Base-by-base conservation (phyloP, 352 stramenopile genomes). In the Pythium coloratum region DNA sequence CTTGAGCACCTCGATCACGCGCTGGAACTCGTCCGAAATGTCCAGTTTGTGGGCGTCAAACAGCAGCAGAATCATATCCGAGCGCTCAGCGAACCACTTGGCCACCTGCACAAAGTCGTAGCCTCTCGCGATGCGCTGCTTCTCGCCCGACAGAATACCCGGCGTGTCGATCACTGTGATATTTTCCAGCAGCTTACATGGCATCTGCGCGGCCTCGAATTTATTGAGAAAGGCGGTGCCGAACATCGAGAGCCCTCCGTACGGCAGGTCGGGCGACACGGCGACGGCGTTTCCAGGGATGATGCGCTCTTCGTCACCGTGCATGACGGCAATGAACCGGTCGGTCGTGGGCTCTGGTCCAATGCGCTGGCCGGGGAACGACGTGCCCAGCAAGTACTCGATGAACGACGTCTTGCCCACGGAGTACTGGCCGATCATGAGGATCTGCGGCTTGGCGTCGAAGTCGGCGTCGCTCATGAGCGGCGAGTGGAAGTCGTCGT, bases 1-100 rank as follows among this genome's bases (percentile, higher is more conserved):
- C 62, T 93, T 90, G 9, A 99, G 84, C 9, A 97, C 90, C 74
- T 99, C 95, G 75, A 99, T 99, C 34, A 97, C 95, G 38, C 84
- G 88, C 78, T 99, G 97, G 71, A 99, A 98, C 73, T 99, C 97
- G 84, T 99, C 97, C 20, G 91, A 99, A 72, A 99, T 99, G 79
- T 99, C 97, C 26, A 99, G 82, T 77, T 99, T 99, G 82, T 99
- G 96, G 20, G 97, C 97, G 82, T 99, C 97, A 79, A 99, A 99
- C n/a, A 99, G 83, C 9, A 99, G 78, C 62, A 99, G 80, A 71
- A 99, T 99, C 56, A 99, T 89, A 75, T 99, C 97, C 18, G 95
- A 97, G 34, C 97, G 92, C 82, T 98, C 95, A 8, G 95, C 96
- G 73, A 99, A 99, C 90, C 90, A 97, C 59, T 86, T 81, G 28